Base-by-base conservation (phyloP, 768 basidiomycete genomes). In the Clathrus columnatus region DNA sequence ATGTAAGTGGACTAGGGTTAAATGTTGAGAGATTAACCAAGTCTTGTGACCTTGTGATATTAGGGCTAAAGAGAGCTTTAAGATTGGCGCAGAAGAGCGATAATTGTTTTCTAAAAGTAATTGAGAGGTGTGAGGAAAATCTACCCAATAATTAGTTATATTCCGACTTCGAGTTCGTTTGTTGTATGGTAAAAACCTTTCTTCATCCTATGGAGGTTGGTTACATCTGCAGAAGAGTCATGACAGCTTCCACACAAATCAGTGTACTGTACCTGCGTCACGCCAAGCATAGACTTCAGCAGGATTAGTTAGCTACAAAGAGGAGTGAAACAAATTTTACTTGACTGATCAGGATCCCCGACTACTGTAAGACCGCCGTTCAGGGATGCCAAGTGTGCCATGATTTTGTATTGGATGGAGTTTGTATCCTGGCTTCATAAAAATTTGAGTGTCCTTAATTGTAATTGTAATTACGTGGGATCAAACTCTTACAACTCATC, bases 311-410 rank as follows among this genome's bases (percentile, higher is more conserved):
- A 43, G 17, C 23, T 36, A 20, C 1, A 27, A 6, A 21, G 26
- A 8, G 23, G 5, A 27, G 11, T 32, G 20, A 46, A 2, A 30
- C 24, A 44, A 54, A 51, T 7, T 73, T 24, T 60, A 84, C 85
- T 92, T 0, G 88, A 90, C 65, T 94, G 91, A 66, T 94, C 91
- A 0, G 91, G 91, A 69, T 94, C 91, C 0, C 91, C 91, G 2
- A 94, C 90, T 41, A 93, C 78, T 4, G 85, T 90, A 24, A 91
- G 73, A 58, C 82, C 80, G 26, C 73, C 68, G 29, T 70, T 69
- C 4, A 68, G 62, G 11, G 72, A 62, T 0, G 83, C 86, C 50
- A 94, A 79, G 3, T 75, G 70, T 57, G 72, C 75, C 83, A 92
- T 85, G 21, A 93, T 77, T 56, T 84, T 76, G 66, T 91, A 93